These are phyloP conservation scores for Rubroboletus pulcherrimus DNA, from an alignment of 768 basidiomycete species.

Conservation along the genomic window DNA sequence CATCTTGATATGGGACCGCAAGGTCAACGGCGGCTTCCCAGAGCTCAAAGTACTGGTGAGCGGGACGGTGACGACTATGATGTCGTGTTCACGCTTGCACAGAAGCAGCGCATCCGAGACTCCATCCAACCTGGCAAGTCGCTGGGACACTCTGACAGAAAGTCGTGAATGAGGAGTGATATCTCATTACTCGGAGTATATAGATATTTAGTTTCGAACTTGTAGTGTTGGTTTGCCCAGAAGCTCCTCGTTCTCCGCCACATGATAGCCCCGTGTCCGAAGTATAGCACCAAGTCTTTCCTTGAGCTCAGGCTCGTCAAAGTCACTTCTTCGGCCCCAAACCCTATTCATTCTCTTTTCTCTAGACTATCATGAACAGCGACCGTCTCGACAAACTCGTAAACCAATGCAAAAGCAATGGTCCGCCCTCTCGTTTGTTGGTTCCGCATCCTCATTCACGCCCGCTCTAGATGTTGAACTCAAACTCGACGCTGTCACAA, in stretches of 20 bases:
- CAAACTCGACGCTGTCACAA: conserved; percentile 76
- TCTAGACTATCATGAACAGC: conserved; percentile 46
- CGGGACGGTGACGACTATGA: conserved; percentile 7
- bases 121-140: conserved; percentile 74
- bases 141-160: conserved; percentile 85
- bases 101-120: conserved; percentile 92
- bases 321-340: conserved; percentile 6
- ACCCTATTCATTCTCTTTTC: conserved; percentile 12
- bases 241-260: conserved; percentile 12
- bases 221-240: conserved; percentile 7
- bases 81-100: conserved; percentile 9
- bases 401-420: conserved; percentile 61
- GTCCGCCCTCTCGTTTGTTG: conserved; percentile 34
- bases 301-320: conserved; percentile 22
- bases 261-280: conserved; percentile 18
- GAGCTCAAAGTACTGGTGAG: conserved; percentile 81
- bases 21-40: conserved; percentile 87
- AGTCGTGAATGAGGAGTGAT: conserved; percentile 18
- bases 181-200: not conserved
- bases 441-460: conserved; percentile 6
- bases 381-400: conserved; percentile 57
- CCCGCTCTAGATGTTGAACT: conserved; percentile 63
- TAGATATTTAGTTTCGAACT: not conserved
- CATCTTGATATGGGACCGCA: conserved; percentile 81
- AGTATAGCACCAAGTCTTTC: conserved; percentile 13